These are phyloP conservation scores for Neofusicoccum umdonicola DNA, from an alignment of 2,329 filamentous ascomycete species.

Conservation along the genomic window DNA sequence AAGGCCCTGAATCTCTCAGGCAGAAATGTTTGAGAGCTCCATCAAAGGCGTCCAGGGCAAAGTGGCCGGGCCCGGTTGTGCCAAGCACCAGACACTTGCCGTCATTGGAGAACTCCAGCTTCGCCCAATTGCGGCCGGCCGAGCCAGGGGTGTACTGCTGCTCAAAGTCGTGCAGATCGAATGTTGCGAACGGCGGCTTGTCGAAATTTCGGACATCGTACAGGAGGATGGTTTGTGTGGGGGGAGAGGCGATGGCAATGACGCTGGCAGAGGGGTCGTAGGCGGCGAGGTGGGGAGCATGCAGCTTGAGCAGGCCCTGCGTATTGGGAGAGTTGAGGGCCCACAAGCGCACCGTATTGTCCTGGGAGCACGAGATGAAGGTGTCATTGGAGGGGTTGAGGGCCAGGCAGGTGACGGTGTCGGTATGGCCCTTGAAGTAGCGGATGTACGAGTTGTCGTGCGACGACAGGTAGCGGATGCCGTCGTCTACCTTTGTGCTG, in stretches of 20 bases:
- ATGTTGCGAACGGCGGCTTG: slow-evolving; percentile 81
- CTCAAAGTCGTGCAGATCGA: slow-evolving; percentile 73
- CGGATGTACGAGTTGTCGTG: slow-evolving; percentile 96
- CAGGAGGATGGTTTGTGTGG: slow-evolving; percentile 74
- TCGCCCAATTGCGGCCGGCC: slow-evolving; percentile 65
- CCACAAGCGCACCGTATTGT: slow-evolving; percentile 91
- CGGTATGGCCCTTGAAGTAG: slow-evolving; percentile 91
- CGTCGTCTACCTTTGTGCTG: slow-evolving; percentile 92
- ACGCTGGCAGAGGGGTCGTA: slow-evolving; percentile 92
- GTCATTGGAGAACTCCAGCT: slow-evolving; percentile 93
- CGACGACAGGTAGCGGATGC: slow-evolving; percentile 79
- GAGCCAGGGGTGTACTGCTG: slow-evolving; percentile 45
- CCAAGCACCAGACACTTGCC: slow-evolving; percentile 82
- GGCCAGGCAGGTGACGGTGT: slow-evolving; percentile 75
- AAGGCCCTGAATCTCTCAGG: slow-evolving; percentile 41
- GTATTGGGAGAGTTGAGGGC: slow-evolving; percentile 77
- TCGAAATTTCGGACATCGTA: slow-evolving; percentile 95
- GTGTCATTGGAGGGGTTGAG: slow-evolving; percentile 84
- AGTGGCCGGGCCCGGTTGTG: slow-evolving; percentile 81
- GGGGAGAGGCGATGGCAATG: slow-evolving; percentile 83
- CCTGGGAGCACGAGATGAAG: slow-evolving; percentile 87
- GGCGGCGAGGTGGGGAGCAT: slow-evolving; percentile 76
- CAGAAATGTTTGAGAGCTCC: slow-evolving; percentile 76
- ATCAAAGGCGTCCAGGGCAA: slow-evolving; percentile 88
- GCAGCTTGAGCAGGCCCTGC: slow-evolving; percentile 76